Evolutionary conservation across 192 early-diverging fungal genomes (phyloP), one percentile per base, ranked within the genome.

Genomic region (Linderina pennispora): DNA sequence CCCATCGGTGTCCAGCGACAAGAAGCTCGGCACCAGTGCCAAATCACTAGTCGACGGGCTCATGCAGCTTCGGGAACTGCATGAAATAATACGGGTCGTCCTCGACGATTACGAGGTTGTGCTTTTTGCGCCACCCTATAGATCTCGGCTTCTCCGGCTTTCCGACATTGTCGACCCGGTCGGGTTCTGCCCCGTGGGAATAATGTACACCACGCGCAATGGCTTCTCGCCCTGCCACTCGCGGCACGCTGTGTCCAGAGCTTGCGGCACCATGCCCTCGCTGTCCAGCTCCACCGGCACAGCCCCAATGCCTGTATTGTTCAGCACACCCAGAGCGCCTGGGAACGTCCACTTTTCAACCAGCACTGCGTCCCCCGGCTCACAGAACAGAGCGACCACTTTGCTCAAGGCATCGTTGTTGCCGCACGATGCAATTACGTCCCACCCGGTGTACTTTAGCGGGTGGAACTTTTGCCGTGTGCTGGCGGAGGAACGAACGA

Each of bases 21-120:
- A 78, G 62, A 94, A 92, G 2, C 85, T 88, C 4, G 85, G 80
- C 10, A 82, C 52, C 58, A 79, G 76, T 1, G 38, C 23, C n/a
- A 43, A n/a, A 39, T 18, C 6, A 36, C 31, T 3, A 14, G 18
- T 35, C 32, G 14, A 31, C 31, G 42, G 39, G 11, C 28, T 31
- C 41, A 7, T 22, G 18, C 10, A 39, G 32, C 10, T 62, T 51
- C 10, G 60, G 68, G 40, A 80, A 69, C 61, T 94, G 92, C 26
- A 98, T 51, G 50, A 88, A 94, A 50, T 88, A 93, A 52, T 98
- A 98, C 21, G 94, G 92, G 55, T 95, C 94, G 44, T 98, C 94
- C 66, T 98, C 94, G 16, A 94, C 62, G 40, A 98, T 96, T 16
- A 91, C 67, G 20, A 98, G 53, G 45, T 91, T 74, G 55, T 87